Percentiles rank a stretch among this genome's conserved stretches.
Evolutionary conservation across 768 basidiomycete genomes (phyloP).

Genomic region (Clitopilus passeckerianus): DNA sequence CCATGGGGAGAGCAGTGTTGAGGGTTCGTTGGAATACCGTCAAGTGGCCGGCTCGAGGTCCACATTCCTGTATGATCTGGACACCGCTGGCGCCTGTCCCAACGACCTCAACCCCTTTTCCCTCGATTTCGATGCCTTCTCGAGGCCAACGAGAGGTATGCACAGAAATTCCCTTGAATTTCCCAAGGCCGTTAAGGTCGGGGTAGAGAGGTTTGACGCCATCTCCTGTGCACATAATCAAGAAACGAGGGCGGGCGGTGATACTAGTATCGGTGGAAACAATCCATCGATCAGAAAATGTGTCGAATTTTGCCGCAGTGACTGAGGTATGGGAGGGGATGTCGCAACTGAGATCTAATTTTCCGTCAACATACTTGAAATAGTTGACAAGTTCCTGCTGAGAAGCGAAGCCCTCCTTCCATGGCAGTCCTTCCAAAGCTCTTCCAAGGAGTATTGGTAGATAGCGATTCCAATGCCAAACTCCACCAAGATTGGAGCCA

Average conservation of each 20-base stretch:
- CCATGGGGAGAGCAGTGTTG: conserved; percentile 1
- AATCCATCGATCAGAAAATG: conserved; percentile 6
- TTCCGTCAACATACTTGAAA: conserved; percentile 11
- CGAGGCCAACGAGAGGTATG: conserved; percentile 12
- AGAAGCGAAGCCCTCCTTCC: conserved; percentile 5
- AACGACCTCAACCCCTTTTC: conserved; percentile 14
- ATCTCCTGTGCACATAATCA: conserved; percentile 11
- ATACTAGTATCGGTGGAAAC: conserved; percentile 5
- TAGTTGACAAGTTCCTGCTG: conserved; percentile 8
- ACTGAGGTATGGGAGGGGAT: conserved; percentile 9
- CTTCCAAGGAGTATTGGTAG: conserved; percentile 11
- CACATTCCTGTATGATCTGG: conserved; percentile 11
- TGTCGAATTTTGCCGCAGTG: conserved; percentile 7
- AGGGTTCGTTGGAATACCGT: conserved; percentile 13
- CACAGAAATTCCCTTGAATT: conserved; percentile 7
- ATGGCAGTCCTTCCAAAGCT: conserved; percentile 8
- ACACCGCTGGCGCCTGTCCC: conserved; percentile 14
- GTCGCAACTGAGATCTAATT: conserved; percentile 8
- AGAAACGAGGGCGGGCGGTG: conserved; percentile 3
- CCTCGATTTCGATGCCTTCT: conserved; percentile 4
- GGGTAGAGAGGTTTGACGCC: conserved; percentile 9
- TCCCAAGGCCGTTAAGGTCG: conserved; percentile 7
- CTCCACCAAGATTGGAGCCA: conserved; percentile 8
- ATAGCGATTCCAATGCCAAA: conserved; percentile 12
- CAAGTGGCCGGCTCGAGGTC: conserved; percentile 5